A percentile compares a stretch with the other conserved stretches of the same genome.
Evolutionary conservation across 305 asterid genomes (phyloP).

Genomic region (Fraxinus albicans): DNA sequence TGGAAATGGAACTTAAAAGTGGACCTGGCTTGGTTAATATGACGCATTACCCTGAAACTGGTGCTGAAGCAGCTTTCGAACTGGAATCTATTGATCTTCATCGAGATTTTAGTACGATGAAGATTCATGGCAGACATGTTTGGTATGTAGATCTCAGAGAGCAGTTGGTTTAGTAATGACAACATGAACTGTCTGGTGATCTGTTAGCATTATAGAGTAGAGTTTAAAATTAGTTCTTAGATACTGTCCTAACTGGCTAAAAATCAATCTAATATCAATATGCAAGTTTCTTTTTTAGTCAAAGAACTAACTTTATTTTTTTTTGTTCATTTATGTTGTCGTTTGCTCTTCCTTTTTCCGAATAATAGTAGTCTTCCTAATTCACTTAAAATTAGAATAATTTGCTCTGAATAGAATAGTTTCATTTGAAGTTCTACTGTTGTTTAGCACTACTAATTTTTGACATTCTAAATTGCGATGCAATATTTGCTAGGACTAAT

Average conservation of each 20-base stretch:
- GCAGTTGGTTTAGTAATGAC: background rate
- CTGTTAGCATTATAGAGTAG: background rate
- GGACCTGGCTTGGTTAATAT: slow-evolving; percentile 36
- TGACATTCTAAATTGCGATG: background rate
- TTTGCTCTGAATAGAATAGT: background rate
- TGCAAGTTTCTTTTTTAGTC: background rate
- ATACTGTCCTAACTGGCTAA: background rate
- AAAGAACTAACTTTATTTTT: background rate
- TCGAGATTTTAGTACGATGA: slow-evolving; percentile 31
- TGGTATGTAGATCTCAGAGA: slow-evolving; percentile 31
- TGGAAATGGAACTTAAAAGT: slow-evolving; percentile 36
- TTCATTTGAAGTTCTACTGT: background rate
- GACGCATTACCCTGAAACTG: slow-evolving; percentile 33
- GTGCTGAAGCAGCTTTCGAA: slow-evolving; percentile 30
- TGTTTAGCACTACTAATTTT: background rate
- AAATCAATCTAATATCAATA: background rate
- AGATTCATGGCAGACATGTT: slow-evolving; percentile 26
- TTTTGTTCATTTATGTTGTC: background rate
- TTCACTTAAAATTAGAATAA: background rate
- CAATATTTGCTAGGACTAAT: background rate
- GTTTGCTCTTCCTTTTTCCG: background rate
- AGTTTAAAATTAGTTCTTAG: background rate
- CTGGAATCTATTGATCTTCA: slow-evolving; percentile 26
- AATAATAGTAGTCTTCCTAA: background rate
- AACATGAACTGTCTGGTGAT: slow-evolving; percentile 2